phyloP scores from a whole-genome alignment of 768 basidiomycete genomes.

The Tylopilus sp. region DNA sequence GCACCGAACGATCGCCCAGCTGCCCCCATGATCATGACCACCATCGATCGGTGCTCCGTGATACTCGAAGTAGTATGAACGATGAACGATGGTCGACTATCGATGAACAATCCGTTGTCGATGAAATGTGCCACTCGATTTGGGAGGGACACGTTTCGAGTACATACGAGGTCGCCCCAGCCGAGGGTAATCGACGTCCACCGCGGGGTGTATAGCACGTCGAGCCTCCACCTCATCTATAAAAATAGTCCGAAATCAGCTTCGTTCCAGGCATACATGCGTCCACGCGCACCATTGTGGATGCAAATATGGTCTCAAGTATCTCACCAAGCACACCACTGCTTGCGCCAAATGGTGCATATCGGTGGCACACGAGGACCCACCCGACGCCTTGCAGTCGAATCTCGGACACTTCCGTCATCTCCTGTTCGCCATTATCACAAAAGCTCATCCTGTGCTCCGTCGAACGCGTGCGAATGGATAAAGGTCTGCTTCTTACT shows the following conservation, averaged over 20 bases:
- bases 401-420: background rate
- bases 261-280: background rate
- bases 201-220: background rate
- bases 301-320: background rate
- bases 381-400: background rate
- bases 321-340: background rate
- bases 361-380: background rate
- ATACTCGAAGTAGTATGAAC: background rate
- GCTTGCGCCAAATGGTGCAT: background rate
- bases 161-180: background rate
- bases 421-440: background rate
- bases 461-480: background rate
- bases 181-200: background rate
- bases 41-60: background rate
- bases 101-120: background rate
- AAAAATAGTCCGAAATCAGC: background rate
- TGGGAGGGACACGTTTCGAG: background rate
- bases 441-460: background rate
- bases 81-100: background rate
- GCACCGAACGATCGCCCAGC: conserved; percentile 12
- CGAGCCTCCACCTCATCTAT: conserved; percentile 1
- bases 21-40: conserved; percentile 2
- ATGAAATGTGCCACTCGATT: conserved; percentile 1
- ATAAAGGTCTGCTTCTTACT: background rate
- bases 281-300: conserved; percentile 5